phyloP scores from a whole-genome alignment of 345 rosid genomes.

The Citrus mangshanensis region DNA sequence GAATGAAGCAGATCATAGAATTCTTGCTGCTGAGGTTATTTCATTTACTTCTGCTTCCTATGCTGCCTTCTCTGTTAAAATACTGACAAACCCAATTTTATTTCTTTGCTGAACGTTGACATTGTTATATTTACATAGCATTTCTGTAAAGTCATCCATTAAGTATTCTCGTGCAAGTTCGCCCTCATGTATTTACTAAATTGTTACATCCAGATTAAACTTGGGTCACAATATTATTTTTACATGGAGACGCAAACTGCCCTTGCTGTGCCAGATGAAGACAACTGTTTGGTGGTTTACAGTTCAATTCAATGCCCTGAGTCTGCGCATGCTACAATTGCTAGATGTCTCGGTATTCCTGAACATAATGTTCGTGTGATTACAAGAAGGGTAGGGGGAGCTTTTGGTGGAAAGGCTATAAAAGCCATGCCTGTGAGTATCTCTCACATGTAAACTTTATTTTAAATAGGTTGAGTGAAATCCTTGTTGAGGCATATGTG shows the following conservation, averaged over 20 bases:
- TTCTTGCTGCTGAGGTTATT: conserved; percentile 63
- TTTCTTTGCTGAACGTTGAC: background rate
- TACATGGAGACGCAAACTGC: conserved; percentile 88
- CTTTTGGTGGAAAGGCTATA: conserved; percentile 85
- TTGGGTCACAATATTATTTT: conserved; percentile 87
- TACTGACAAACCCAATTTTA: background rate
- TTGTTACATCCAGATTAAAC: conserved; percentile 45
- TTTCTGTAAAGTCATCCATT: background rate
- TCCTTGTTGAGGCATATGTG: background rate
- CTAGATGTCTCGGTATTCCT: conserved; percentile 80
- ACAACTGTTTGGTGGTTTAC: conserved; percentile 63
- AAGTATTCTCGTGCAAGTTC: background rate
- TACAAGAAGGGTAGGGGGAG: conserved; percentile 91
- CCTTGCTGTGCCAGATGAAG: conserved; percentile 92
- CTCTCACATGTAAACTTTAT: background rate
- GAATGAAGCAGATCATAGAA: conserved; percentile 72
- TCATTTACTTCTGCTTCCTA: background rate
- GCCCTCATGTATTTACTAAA: background rate
- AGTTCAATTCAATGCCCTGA: conserved; percentile 82
- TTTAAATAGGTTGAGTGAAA: background rate
- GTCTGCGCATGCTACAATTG: conserved; percentile 47
- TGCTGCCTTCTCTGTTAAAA: background rate
- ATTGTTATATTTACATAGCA: background rate
- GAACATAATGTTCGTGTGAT: conserved; percentile 78
- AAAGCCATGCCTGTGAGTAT: conserved; percentile 75